Conservation (phyloP, 768 basidiomycete genomes). For the Pisolithus albus region DNA sequence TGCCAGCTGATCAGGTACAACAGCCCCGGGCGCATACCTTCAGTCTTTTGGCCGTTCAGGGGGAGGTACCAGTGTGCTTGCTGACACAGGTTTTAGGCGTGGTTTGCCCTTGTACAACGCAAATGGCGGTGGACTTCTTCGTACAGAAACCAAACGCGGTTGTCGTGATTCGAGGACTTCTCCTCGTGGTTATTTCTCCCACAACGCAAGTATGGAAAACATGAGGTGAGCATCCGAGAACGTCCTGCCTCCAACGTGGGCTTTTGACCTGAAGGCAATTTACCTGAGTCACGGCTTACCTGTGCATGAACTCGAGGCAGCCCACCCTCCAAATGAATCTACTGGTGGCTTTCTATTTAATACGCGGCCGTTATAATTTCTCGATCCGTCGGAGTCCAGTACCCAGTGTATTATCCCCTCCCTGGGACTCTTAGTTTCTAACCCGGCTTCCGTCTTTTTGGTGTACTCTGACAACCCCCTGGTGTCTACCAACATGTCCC, state of each 20-base stretch:
- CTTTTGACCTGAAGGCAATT: conserved; percentile 27
- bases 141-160: conserved; percentile 20
- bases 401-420: conserved; percentile 18
- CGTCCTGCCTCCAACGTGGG: conserved; percentile 30
- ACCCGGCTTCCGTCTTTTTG: conserved; percentile 4
- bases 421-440: conserved; percentile 10
- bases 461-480: conserved; percentile 9
- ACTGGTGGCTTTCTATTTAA: conserved; percentile 20
- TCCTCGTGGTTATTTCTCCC: conserved; percentile 26
- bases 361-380: conserved; percentile 20
- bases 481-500: conserved; percentile 19
- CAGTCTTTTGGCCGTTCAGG: conserved; percentile 11
- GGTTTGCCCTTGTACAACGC: conserved; percentile 14
- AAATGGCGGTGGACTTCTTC: conserved; percentile 13
- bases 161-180: conserved; percentile 28
- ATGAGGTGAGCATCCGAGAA: conserved; percentile 31
- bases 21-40: not conserved
- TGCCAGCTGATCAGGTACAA: conserved; percentile 7
- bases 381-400: conserved; percentile 14
- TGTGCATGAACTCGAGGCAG: conserved; percentile 27
- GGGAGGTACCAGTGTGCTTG: not conserved
- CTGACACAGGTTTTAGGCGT: conserved; percentile 12
- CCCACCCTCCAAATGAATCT: conserved; percentile 27
- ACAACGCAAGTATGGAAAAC: conserved; percentile 29
- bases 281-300: conserved; percentile 25